These are phyloP conservation scores for Talaromyces ruber DNA, from an alignment of 495 filamentous ascomycete genomes.

Conservation along the genomic window DNA sequence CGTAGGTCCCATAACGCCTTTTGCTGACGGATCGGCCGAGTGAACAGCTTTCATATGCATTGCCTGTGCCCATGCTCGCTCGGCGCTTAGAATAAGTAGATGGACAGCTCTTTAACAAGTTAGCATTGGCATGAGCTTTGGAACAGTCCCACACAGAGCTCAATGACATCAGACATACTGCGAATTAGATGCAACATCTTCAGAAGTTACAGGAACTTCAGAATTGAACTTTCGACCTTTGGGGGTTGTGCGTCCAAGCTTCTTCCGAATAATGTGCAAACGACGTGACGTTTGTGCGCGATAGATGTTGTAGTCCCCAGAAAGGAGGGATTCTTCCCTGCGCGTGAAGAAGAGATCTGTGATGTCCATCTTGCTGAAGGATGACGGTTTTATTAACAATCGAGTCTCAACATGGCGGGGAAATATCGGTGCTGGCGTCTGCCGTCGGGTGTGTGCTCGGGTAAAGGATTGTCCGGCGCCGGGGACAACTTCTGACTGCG, in stretches of 20 bases:
- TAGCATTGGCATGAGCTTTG: conserved; percentile 11
- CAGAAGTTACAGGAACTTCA: conserved; percentile 62
- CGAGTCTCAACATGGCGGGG: conserved; percentile 10
- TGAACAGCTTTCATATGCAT: conserved; percentile 88
- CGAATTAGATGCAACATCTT: conserved; percentile 67
- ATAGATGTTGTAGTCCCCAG: conserved; percentile 85
- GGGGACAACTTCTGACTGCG: conserved; percentile 2
- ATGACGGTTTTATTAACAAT: conserved; percentile 6
- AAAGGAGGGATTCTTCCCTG: conserved; percentile 71
- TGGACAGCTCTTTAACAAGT: conserved; percentile 55
- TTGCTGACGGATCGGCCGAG: conserved; percentile 59
- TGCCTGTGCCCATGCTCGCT: conserved; percentile 93
- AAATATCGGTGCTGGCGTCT: conserved; percentile 13
- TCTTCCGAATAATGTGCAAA: conserved; percentile 75
- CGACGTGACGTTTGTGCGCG: conserved; percentile 70
- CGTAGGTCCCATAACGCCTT: conserved; percentile 68
- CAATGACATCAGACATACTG: conserved; percentile 48
- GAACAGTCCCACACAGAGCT: not conserved
- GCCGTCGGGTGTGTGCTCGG: conserved; percentile 30
- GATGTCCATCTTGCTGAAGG: conserved; percentile 65
- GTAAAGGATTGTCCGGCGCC: conserved; percentile 27
- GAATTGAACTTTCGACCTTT: conserved; percentile 77
- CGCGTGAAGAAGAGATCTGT: conserved; percentile 71
- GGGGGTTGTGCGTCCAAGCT: conserved; percentile 70
- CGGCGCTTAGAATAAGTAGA: conserved; percentile 72